These are phyloP conservation scores for Globisporangium megalacanthum DNA, from an alignment of 352 stramenopile genomes.

Conservation along the genomic window DNA sequence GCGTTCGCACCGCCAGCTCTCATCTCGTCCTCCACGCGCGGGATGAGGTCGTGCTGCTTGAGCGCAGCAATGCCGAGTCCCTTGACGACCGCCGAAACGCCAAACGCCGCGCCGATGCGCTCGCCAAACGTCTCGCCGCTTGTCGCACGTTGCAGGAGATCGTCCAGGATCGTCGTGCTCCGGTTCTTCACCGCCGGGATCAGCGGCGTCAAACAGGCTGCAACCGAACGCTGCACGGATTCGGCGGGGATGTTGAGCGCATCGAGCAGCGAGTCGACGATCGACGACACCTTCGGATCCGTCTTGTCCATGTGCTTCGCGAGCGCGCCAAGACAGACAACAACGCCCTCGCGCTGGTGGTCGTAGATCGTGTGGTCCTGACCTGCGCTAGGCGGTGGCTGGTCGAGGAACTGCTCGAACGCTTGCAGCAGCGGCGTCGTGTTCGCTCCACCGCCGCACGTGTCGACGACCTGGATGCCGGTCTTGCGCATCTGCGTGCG, in stretches of 20 bases:
- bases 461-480: slow-evolving; percentile 71
- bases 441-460: slow-evolving; percentile 57
- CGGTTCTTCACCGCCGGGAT: slow-evolving; percentile 78
- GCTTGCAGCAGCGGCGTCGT: slow-evolving; percentile 61
- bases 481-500: slow-evolving; percentile 84
- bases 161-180: slow-evolving; percentile 67
- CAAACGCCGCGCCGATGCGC: slow-evolving; percentile 93
- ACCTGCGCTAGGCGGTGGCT: slow-evolving; percentile 41
- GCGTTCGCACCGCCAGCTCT: slow-evolving; percentile 68
- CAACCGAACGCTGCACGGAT: slow-evolving; percentile 90
- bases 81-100: slow-evolving; percentile 98
- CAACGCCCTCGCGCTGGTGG: slow-evolving; percentile 85
- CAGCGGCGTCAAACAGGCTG: slow-evolving; percentile 87
- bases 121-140: slow-evolving; percentile 80
- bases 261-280: slow-evolving; percentile 84
- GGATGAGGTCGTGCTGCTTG: slow-evolving; percentile 97
- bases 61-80: slow-evolving; percentile 97
- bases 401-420: slow-evolving; percentile 73
- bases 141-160: slow-evolving; percentile 68
- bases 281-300: slow-evolving; percentile 86
- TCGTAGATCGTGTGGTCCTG: slow-evolving; percentile 65
- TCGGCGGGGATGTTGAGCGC: slow-evolving; percentile 90
- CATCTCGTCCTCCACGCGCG: slow-evolving; percentile 82
- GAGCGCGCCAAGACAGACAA: slow-evolving; percentile 87
- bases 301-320: slow-evolving; percentile 87